Conservation (phyloP, 345 rosid species). For the Dovyalis caffra region DNA sequence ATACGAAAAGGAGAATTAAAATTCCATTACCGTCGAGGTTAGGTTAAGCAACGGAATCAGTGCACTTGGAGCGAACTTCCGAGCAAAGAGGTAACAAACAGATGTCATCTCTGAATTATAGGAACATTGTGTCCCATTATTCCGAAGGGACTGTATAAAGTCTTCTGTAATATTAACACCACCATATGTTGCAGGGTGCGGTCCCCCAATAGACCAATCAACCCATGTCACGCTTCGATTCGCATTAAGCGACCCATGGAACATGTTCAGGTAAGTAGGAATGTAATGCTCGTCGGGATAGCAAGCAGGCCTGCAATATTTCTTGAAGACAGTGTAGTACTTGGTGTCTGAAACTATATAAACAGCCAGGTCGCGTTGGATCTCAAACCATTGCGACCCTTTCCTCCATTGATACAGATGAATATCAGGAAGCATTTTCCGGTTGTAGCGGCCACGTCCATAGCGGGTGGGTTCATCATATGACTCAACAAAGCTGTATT, state of each 20-base stretch:
- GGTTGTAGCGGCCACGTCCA: slow-evolving; percentile 89
- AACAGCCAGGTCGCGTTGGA: slow-evolving; percentile 62
- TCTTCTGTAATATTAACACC: slow-evolving; percentile 55
- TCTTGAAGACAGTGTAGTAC: slow-evolving; percentile 63
- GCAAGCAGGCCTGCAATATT: slow-evolving; percentile 83
- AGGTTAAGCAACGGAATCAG: slow-evolving; percentile 71
- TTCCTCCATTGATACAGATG: slow-evolving; percentile 83
- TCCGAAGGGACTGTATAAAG: slow-evolving; percentile 64
- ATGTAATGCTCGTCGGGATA: slow-evolving; percentile 94
- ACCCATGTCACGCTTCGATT: slow-evolving; percentile 89
- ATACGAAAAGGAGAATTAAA: slow-evolving; percentile 21
- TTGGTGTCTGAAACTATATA: slow-evolving; percentile 64
- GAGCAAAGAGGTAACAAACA: slow-evolving; percentile 77
- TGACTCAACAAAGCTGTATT: slow-evolving; percentile 74
- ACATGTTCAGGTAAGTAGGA: slow-evolving; percentile 78
- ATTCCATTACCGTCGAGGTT: slow-evolving; percentile 63
- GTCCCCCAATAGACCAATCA: slow-evolving; percentile 86
- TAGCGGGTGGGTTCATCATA: slow-evolving; percentile 90
- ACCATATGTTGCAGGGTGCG: slow-evolving; percentile 68
- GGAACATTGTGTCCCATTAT: slow-evolving; percentile 55
- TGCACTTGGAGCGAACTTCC: slow-evolving; percentile 79
- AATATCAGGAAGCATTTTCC: slow-evolving; percentile 79
- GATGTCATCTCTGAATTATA: slow-evolving; percentile 66
- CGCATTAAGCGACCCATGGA: slow-evolving; percentile 63
- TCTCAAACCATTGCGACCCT: slow-evolving; percentile 96